These are phyloP conservation scores for Ustilago nuda DNA, from an alignment of 1,284 basidiomycete genomes.

Conservation along the genomic window DNA sequence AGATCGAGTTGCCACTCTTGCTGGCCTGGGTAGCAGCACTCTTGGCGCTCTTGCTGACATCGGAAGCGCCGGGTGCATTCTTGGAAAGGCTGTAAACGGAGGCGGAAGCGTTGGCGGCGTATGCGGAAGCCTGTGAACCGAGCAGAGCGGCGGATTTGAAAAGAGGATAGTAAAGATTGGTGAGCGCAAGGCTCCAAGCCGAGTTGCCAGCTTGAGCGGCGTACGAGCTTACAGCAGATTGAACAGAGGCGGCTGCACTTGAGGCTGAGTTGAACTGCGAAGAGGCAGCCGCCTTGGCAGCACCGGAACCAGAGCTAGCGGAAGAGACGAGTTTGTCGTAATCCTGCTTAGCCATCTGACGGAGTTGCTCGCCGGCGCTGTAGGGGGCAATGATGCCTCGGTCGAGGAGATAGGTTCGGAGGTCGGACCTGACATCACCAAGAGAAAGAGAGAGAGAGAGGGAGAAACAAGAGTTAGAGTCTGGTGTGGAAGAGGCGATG, in stretches of 20 bases:
- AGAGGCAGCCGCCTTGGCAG: slow-evolving; percentile 42
- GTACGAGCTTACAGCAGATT: slow-evolving; percentile 57
- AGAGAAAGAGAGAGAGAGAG: not conserved
- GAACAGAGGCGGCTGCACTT: slow-evolving; percentile 53
- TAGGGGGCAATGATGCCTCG: slow-evolving; percentile 66
- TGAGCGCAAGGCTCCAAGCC: slow-evolving; percentile 47
- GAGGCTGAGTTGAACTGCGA: slow-evolving; percentile 49
- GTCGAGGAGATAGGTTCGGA: slow-evolving; percentile 67
- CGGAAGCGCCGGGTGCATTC: slow-evolving; percentile 38
- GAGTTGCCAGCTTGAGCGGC: slow-evolving; percentile 39
- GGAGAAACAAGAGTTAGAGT: not conserved
- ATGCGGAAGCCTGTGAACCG: slow-evolving; percentile 52
- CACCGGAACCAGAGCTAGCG: slow-evolving; percentile 36
- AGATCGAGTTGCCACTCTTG: slow-evolving; percentile 43
- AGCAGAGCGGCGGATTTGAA: slow-evolving; percentile 53
- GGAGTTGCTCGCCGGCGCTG: slow-evolving; percentile 63
- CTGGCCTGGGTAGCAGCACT: slow-evolving; percentile 50
- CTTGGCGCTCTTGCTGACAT: slow-evolving; percentile 40
- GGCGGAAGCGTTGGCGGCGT: slow-evolving; percentile 34
- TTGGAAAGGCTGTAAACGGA: slow-evolving; percentile 31
- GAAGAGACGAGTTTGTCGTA: slow-evolving; percentile 53
- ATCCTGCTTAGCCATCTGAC: slow-evolving; percentile 63
- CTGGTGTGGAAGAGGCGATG: not conserved
- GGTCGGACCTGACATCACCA: slow-evolving; percentile 33
- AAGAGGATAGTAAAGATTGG: slow-evolving; percentile 56